Evolutionary conservation across 768 basidiomycete genomes (phyloP), one percentile per base, ranked within the genome.

Genomic region (Lentinula guzmanii): DNA sequence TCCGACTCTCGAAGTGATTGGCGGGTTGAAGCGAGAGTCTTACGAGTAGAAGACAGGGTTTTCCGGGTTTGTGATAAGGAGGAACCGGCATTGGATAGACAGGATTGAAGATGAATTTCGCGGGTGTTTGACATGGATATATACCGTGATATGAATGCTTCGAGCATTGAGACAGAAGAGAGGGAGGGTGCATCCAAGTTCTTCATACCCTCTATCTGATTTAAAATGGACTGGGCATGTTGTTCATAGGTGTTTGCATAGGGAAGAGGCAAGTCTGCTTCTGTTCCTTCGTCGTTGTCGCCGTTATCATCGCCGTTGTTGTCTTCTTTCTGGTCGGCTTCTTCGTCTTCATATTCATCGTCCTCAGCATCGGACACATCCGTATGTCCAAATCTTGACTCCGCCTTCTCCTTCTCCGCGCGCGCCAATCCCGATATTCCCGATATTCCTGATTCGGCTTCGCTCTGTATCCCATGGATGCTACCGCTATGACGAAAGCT

Each of bases 231-330:
- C 10, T 21, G 5, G 10, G 45, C 5, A 18, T 46, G 45, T 46
- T 46, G 70, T 58, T 86, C 84, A 62, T 89, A 87, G 4, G 74
- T 75, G 24, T 70, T 69, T 16, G 82, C 77, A 65, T 92, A 80
- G 0, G 91, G 91, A 0, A 86, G 21, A 7, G 11, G 1, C 1
- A n/a, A 46, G 2, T 21, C 37, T 39, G 37, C 13, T 39, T 39
- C 37, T 39, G 37, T 39, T 39, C 13, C 45, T 6, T 10, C 45
- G 85, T 0, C 62, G 67, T 21, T 66, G 69, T 28, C 70, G 66
- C 10, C 3, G 75, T 70, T 15, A 77, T 51, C 11, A 28, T 37
- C 35, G 11, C 15, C 10, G 6, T 35, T 13, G 11, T n/a, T 7
- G 7, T 35, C 8, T 13, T 34, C n/a, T 4, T 37, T 75, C 34